These are phyloP conservation scores for Barnettozyma californica DNA, from an alignment of 805 yeast genomes.

Conservation along the genomic window DNA sequence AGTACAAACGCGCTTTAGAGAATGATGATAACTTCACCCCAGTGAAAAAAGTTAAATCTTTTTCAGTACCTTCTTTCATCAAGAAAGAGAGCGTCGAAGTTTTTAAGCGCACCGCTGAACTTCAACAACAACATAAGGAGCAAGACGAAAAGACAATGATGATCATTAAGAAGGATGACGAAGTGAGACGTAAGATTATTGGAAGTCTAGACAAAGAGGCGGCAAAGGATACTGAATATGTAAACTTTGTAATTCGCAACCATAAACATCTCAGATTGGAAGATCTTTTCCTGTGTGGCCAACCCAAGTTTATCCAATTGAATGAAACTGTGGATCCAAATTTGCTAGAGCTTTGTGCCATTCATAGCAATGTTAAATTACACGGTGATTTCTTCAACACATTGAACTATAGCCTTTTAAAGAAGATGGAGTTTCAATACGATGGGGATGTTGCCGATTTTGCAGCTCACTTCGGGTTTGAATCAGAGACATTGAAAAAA, in stretches of 20 bases:
- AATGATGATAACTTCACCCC: neutral
- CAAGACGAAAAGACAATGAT: slow-evolving; percentile 5
- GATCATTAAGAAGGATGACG: slow-evolving; percentile 1
- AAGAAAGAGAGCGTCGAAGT: neutral
- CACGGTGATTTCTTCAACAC: slow-evolving; percentile 12
- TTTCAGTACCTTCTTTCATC: slow-evolving; percentile 3
- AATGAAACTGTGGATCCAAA: neutral
- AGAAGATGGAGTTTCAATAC: neutral
- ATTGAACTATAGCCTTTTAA: neutral
- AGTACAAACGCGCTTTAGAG: neutral
- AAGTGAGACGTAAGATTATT: neutral
- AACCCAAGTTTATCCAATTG: slow-evolving; percentile 6
- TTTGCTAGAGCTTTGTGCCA: neutral
- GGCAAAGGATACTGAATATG: slow-evolving; percentile 3
- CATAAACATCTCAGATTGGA: slow-evolving; percentile 1
- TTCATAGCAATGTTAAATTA: neutral
- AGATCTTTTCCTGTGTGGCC: slow-evolving; percentile 9
- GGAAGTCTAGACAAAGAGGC: slow-evolving; percentile 6
- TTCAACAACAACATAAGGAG: slow-evolving; percentile 3
- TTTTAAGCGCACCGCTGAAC: slow-evolving; percentile 1
- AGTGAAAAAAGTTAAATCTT: neutral
- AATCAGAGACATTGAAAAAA: neutral
- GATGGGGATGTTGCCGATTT: slow-evolving; percentile 4
- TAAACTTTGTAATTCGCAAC: neutral
- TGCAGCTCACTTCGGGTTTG: slow-evolving; percentile 7